Percentiles rank a stretch among this genome's conserved stretches.
Evolutionary conservation across 805 yeast genomes (phyloP).

Genomic region (Blastobotrys americana): DNA sequence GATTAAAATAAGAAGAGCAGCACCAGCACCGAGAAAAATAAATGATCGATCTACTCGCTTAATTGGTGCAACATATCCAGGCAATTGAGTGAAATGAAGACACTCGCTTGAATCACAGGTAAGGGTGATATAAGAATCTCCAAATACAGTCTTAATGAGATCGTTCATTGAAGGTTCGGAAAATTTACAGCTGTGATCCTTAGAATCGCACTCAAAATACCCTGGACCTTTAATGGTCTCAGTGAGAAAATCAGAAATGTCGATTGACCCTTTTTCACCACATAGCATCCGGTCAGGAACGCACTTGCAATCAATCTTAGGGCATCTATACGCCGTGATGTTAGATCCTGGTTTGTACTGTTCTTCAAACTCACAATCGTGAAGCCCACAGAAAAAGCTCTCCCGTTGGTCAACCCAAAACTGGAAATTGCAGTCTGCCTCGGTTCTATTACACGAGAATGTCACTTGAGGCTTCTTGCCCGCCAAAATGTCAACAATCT

Average conservation of each 20-base stretch:
- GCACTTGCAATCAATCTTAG: slow-evolving; percentile 75
- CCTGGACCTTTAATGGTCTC: slow-evolving; percentile 94
- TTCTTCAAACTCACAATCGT: slow-evolving; percentile 61
- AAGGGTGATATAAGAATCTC: slow-evolving; percentile 84
- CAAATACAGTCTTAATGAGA: slow-evolving; percentile 81
- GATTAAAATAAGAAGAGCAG: slow-evolving; percentile 18
- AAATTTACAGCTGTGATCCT: slow-evolving; percentile 58
- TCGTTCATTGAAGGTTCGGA: slow-evolving; percentile 96
- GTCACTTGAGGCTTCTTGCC: slow-evolving; percentile 89
- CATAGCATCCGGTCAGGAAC: slow-evolving; percentile 89
- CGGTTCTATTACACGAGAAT: slow-evolving; percentile 71
- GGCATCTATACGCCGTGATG: slow-evolving; percentile 70
- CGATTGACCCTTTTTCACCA: slow-evolving; percentile 90
- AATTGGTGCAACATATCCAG: slow-evolving; percentile 74
- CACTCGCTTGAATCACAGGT: slow-evolving; percentile 86
- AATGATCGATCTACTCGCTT: slow-evolving; percentile 25
- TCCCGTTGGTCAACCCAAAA: slow-evolving; percentile 92
- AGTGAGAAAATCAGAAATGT: slow-evolving; percentile 83
- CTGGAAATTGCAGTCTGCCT: slow-evolving; percentile 73
- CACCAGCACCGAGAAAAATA: slow-evolving; percentile 20
- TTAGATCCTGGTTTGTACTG: slow-evolving; percentile 39
- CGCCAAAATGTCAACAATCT: slow-evolving; percentile 69
- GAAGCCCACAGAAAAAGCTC: slow-evolving; percentile 81
- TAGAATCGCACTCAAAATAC: slow-evolving; percentile 72
- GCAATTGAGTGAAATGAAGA: slow-evolving; percentile 83